A percentile compares a stretch with the other conserved stretches of the same genome.
Evolutionary conservation across 805 yeast genomes (phyloP).

Genomic region (Kazachstania psychrophila): DNA sequence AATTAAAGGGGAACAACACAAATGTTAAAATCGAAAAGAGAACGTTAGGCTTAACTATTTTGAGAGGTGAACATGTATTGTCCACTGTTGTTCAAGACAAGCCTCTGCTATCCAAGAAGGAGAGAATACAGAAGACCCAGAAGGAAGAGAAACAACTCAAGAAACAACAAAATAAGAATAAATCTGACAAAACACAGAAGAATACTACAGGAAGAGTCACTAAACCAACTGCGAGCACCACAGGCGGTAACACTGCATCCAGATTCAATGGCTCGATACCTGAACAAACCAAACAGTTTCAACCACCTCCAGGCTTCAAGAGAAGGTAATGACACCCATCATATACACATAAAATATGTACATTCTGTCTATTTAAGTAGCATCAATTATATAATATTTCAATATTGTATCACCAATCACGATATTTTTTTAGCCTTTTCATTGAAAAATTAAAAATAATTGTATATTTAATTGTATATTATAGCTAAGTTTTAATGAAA

Average conservation of each 20-base stretch:
- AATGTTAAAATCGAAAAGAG: constrained; percentile 58
- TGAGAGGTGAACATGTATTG: constrained; percentile 83
- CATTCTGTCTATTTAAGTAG: not conserved
- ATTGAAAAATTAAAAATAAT: no score
- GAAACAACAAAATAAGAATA: constrained; percentile 27
- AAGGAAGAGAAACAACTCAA: constrained; percentile 29
- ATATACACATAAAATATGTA: not conserved
- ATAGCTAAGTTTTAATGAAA: no score
- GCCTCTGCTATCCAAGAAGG: constrained; percentile 40
- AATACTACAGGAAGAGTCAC: not conserved
- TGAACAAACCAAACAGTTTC: constrained; percentile 31
- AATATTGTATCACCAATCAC: no score
- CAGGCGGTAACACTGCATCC: not conserved
- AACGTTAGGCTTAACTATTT: constrained; percentile 66
- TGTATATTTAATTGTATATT: no score
- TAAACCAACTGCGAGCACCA: not conserved
- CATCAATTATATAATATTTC: no score
- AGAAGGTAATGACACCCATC: constrained; percentile 9
- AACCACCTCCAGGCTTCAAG: constrained; percentile 41
- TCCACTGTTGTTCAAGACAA: constrained; percentile 52
- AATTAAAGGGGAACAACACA: constrained; percentile 12
- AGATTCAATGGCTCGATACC: constrained; percentile 28
- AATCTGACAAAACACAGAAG: constrained; percentile 5
- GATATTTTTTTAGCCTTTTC: no score
- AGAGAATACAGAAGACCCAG: constrained; percentile 26